These are phyloP conservation scores for Lentithecium fluviatile DNA, from an alignment of 495 filamentous ascomycete genomes.

Conservation along the genomic window DNA sequence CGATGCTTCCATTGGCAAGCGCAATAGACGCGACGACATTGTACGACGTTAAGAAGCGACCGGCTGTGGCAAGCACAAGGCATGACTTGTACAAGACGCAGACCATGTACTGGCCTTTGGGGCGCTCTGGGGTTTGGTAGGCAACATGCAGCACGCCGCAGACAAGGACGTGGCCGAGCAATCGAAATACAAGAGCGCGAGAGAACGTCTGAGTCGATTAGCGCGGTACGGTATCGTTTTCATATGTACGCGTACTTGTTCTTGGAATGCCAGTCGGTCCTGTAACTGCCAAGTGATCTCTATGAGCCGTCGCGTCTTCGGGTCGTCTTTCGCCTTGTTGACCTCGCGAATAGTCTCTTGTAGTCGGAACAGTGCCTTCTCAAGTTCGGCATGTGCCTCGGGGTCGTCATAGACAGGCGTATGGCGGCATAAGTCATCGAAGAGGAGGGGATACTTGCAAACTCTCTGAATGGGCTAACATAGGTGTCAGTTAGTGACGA, in stretches of 20 bases:
- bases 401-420: constrained; percentile 84
- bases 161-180: constrained; percentile 76
- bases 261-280: constrained; percentile 69
- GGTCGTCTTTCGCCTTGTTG: constrained; percentile 66
- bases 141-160: constrained; percentile 87
- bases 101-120: constrained; percentile 78
- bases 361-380: constrained; percentile 68
- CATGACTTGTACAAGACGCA: constrained; percentile 83
- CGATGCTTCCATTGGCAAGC: constrained; percentile 67
- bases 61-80: constrained; percentile 70
- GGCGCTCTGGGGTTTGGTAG: constrained; percentile 66
- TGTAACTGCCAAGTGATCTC: constrained; percentile 77
- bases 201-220: constrained; percentile 32
- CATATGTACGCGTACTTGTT: constrained; percentile 56
- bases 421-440: constrained; percentile 74
- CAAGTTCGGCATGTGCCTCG: constrained; percentile 72
- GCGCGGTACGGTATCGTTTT: not conserved
- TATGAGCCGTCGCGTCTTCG: constrained; percentile 45
- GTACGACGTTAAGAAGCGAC: constrained; percentile 60
- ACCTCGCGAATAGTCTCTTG: constrained; percentile 70
- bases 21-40: constrained; percentile 73
- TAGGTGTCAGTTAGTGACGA: not conserved
- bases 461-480: constrained; percentile 88
- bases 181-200: constrained; percentile 53
- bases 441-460: constrained; percentile 87